A percentile compares a stretch with the other conserved stretches of the same genome.
Evolutionary conservation across 768 basidiomycete species (phyloP).

Genomic region (Tremella fuciformis): DNA sequence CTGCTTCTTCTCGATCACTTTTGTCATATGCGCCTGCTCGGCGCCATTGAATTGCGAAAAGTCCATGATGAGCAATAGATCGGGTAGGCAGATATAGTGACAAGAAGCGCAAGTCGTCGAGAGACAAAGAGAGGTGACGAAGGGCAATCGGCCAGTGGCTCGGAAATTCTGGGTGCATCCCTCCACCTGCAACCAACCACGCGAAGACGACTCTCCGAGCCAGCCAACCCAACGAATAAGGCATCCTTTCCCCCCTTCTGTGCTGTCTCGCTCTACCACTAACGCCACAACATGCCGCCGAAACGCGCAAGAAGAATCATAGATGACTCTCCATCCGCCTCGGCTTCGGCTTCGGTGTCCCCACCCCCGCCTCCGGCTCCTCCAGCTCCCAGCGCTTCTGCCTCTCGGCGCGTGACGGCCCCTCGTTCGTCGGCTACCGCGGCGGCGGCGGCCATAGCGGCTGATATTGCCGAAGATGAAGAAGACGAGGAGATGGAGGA

Average conservation of each 20-base stretch:
- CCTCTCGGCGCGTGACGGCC: background rate
- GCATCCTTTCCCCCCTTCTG: background rate
- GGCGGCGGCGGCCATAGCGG: background rate
- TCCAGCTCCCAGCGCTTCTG: background rate
- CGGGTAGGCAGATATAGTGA: background rate
- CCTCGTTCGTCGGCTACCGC: constrained; percentile 6
- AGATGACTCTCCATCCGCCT: constrained; percentile 21
- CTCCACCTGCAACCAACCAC: no score
- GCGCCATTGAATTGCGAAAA: constrained; percentile 82
- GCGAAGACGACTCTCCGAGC: no score
- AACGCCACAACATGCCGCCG: background rate
- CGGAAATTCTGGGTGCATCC: no score
- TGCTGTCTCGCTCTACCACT: background rate
- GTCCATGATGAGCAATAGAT: constrained; percentile 62
- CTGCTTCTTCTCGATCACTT: constrained; percentile 89
- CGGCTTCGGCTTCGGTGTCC: constrained; percentile 9
- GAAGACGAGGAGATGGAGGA: constrained; percentile 25
- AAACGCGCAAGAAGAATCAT: constrained; percentile 28
- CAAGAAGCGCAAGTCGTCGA: background rate
- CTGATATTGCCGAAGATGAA: constrained; percentile 9
- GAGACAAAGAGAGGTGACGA: no score
- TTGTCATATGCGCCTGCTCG: constrained; percentile 91
- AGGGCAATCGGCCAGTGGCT: no score
- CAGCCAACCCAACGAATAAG: no score
- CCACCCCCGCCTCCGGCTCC: constrained; percentile 11